These are phyloP conservation scores for Plenodomus tracheiphilus DNA, from an alignment of 2,329 filamentous ascomycete genomes.

Conservation along the genomic window DNA sequence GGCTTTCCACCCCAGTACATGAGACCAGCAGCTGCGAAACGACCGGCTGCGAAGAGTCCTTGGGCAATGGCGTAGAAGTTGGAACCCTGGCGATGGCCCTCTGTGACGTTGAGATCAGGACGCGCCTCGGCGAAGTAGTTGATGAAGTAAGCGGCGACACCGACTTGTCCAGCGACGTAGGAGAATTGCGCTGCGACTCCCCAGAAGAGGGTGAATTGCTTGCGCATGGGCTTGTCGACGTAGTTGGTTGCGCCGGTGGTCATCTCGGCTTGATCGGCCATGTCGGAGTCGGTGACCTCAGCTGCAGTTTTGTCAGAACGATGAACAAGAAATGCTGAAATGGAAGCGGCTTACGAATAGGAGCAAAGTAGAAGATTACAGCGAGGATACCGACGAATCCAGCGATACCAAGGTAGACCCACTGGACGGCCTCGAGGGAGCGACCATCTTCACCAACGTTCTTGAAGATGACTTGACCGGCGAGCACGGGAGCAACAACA, in stretches of 20 bases:
- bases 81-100: constrained; percentile 38
- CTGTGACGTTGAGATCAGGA: constrained; percentile 27
- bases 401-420: constrained; percentile 80
- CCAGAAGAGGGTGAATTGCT: constrained; percentile 56
- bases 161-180: constrained; percentile 57
- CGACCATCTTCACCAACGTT: constrained; percentile 59
- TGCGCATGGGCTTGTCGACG: constrained; percentile 65
- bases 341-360: constrained; percentile 35
- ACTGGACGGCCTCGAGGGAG: constrained; percentile 71
- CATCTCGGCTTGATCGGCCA: constrained; percentile 48
- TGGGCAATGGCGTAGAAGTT: constrained; percentile 47
- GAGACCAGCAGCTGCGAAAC: constrained; percentile 43
- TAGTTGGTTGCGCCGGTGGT: constrained; percentile 51
- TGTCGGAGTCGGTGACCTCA: constrained; percentile 73
- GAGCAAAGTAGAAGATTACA: constrained; percentile 66
- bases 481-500: constrained; percentile 73
- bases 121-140: constrained; percentile 44
- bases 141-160: constrained; percentile 57
- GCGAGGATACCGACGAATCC: constrained; percentile 71
- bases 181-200: constrained; percentile 54
- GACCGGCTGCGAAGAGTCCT: constrained; percentile 42
- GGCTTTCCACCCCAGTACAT: constrained; percentile 43
- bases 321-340: neutral
- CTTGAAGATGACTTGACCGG: constrained; percentile 73
- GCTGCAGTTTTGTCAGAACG: constrained; percentile 33